Evolutionary conservation across 495 filamentous ascomycete genomes (phyloP).

Genomic region (Daldinia concentrica): DNA sequence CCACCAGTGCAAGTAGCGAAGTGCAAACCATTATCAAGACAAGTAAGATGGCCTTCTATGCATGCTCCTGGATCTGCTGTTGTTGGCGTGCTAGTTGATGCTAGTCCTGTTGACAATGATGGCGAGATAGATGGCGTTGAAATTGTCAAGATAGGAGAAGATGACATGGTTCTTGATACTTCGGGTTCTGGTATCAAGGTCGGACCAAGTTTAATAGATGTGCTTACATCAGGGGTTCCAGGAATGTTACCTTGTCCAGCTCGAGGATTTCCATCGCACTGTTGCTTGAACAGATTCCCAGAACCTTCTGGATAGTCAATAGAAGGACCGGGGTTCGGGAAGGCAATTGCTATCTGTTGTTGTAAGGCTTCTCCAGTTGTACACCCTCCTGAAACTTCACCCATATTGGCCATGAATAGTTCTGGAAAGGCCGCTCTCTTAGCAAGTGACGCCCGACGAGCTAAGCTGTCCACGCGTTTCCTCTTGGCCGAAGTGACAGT

Average conservation of each 20-base stretch:
- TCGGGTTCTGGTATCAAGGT: background rate
- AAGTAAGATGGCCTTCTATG: conserved; percentile 40
- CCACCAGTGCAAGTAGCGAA: conserved; percentile 44
- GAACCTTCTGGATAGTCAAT: conserved; percentile 40
- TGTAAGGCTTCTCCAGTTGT: conserved; percentile 53
- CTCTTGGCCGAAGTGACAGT: conserved; percentile 55
- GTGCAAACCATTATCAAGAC: conserved; percentile 31
- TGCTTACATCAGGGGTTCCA: background rate
- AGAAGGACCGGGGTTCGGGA: conserved; percentile 38
- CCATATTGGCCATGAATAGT: conserved; percentile 38
- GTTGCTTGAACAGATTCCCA: conserved; percentile 35
- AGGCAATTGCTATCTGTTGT: conserved; percentile 46
- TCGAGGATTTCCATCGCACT: conserved; percentile 40
- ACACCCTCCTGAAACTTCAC: conserved; percentile 28
- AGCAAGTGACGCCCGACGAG: conserved; percentile 12
- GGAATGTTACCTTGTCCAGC: background rate
- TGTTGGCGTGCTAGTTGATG: conserved; percentile 6
- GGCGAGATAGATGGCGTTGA: background rate
- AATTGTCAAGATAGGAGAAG: background rate
- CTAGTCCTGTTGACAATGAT: background rate
- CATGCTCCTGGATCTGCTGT: conserved; percentile 9
- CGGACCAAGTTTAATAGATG: conserved; percentile 3
- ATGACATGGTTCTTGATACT: background rate
- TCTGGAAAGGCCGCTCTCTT: conserved; percentile 21
- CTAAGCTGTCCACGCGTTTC: conserved; percentile 11